These are phyloP conservation scores for Eremochloa ophiuroides DNA, from an alignment of 176 grass and related monocot genomes.

Conservation along the genomic window DNA sequence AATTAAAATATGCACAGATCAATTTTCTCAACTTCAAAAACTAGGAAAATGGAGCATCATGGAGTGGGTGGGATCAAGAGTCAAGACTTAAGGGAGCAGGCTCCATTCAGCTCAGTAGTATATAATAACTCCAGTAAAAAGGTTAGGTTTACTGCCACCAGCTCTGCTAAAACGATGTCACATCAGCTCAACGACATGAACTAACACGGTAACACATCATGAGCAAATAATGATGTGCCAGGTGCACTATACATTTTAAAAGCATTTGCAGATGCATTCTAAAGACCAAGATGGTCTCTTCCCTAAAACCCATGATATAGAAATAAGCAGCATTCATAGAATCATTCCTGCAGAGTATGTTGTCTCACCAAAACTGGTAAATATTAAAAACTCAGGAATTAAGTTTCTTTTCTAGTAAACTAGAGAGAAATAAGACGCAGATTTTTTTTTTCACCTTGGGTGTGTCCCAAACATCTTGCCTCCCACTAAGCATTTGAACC, in stretches of 20 bases:
- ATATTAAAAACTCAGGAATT: neutral
- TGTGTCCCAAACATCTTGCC: constrained; percentile 74
- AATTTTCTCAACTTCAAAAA: neutral
- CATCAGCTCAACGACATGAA: neutral
- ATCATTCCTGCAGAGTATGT: neutral
- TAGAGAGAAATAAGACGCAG: neutral
- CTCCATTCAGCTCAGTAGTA: neutral
- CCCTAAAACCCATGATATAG: neutral
- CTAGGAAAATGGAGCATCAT: neutral
- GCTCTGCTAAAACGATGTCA: neutral
- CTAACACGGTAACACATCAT: neutral
- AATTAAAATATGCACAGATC: neutral
- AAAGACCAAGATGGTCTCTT: neutral
- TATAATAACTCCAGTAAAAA: neutral
- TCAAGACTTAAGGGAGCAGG: neutral
- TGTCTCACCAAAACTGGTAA: neutral
- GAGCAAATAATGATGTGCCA: neutral
- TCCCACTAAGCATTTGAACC: constrained; percentile 59
- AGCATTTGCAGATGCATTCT: neutral
- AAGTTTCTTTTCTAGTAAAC: neutral
- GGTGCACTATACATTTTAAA: neutral
- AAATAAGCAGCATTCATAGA: neutral
- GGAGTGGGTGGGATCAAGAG: neutral
- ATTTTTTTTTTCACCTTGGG: constrained; percentile 50
- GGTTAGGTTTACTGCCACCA: neutral